Base-by-base conservation (phyloP, 148 eudicot genomes). In the Amaranthus hypochondriacus region DNA sequence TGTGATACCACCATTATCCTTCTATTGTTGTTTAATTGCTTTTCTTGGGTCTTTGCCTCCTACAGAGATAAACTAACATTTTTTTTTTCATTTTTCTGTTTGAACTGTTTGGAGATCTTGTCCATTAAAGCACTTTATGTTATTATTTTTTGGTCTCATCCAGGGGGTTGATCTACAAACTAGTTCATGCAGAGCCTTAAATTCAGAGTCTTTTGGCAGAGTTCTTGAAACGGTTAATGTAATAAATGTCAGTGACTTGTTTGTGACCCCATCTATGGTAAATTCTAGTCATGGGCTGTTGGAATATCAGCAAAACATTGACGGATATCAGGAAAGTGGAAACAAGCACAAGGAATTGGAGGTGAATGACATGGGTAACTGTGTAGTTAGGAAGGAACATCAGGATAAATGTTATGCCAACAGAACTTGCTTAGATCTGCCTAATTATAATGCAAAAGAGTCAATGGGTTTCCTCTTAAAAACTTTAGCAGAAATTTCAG, bases 151-250 rank as follows among this genome's bases (percentile, higher is more conserved):
- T 60, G 48, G 5, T 48, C 18, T 73, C 15, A 3, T 76, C 73
- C 84, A 85, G 88, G 77, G 74, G 71, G 49, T 72, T 51, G 47
- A 75, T 79, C 57, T 73, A 56, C 53, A n/a, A 15, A 70, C 68
- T 75, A 62, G 52, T 50, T 57, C 73, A 21, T 54, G 56, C 61
- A 60, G 70, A n/a, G 39, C 68, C 21, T 62, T 62, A 42, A 71
- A 74, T 55, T 58, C 65, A 15, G 46, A 42, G 48, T 52, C 77
- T 18, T 18, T 39, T 56, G 72, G 51, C 46, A n/a, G 63, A 50
- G 67, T 80, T 72, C 39, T 42, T 62, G 21, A 43, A 44, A 61
- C 21, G 50, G 69, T 68, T 76, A 63, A 74, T 15, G 39, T 48
- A 47, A 66, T 65, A 21, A 67, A 68, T 63, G 21, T 75, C 14